Evolutionary conservation across 345 rosid species (phyloP).

Genomic region (Streptanthus diversifolius): DNA sequence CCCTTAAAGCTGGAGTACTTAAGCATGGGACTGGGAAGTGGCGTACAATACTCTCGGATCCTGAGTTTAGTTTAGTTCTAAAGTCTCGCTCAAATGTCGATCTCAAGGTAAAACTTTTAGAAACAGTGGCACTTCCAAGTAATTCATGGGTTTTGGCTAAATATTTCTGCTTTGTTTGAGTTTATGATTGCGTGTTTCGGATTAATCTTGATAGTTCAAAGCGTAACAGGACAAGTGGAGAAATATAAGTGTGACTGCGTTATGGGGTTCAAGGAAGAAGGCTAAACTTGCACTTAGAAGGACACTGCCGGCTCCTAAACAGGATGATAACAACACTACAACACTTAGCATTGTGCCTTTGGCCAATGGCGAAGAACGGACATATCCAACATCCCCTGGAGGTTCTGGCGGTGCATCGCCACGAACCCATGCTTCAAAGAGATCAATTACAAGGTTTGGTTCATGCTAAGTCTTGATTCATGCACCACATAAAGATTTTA

Average conservation of each 20-base stretch:
- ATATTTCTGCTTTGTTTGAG: not conserved
- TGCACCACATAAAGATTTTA: not conserved
- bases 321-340: slow-evolving; percentile 42
- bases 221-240: slow-evolving; percentile 93
- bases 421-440: slow-evolving; percentile 46
- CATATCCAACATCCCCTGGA: slow-evolving; percentile 57
- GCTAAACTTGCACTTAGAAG: slow-evolving; percentile 76
- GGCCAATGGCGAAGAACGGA: slow-evolving; percentile 48
- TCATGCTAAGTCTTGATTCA: slow-evolving; percentile 4
- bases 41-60: slow-evolving; percentile 94
- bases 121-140: not conserved
- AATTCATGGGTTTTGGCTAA: not conserved
- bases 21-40: slow-evolving; percentile 98
- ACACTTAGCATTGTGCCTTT: slow-evolving; percentile 34
- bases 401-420: slow-evolving; percentile 42
- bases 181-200: not conserved
- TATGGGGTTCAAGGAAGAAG: slow-evolving; percentile 90
- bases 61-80: slow-evolving; percentile 67
- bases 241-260: slow-evolving; percentile 89
- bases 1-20: slow-evolving; percentile 87
- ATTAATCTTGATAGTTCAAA: slow-evolving; percentile 20
- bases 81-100: slow-evolving; percentile 94
- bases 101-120: slow-evolving; percentile 59
- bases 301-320: slow-evolving; percentile 44
- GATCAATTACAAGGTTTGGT: slow-evolving; percentile 58